A percentile compares a stretch with the other conserved stretches of the same genome.
phyloP scores from a whole-genome alignment of 371 early-diverging fungal species.

The Mucor piriformis region DNA sequence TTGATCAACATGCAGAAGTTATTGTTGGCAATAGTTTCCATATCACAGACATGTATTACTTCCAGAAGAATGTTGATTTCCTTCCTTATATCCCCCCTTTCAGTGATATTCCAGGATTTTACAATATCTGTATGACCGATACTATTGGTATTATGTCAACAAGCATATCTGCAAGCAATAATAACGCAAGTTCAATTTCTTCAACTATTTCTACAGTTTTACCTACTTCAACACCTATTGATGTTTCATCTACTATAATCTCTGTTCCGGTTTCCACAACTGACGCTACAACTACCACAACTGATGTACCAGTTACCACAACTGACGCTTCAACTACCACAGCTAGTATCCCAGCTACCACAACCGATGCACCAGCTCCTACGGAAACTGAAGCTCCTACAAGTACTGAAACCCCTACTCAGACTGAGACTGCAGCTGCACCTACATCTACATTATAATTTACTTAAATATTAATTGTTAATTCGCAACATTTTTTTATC shows the following conservation, averaged over 20 bases:
- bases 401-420: conserved; percentile 6
- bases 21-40: conserved; percentile 32
- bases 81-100: conserved; percentile 13
- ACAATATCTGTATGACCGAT: not conserved
- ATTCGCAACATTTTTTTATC: no score
- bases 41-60: conserved; percentile 28
- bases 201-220: not conserved
- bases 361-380: conserved; percentile 2
- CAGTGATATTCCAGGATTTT: conserved; percentile 1
- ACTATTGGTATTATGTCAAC: not conserved
- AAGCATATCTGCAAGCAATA: no score
- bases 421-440: conserved; percentile 6
- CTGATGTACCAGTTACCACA: not conserved
- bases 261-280: conserved; percentile 5
- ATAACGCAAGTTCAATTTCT: no score
- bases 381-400: conserved; percentile 6
- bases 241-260: not conserved
- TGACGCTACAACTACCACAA: not conserved
- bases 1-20: conserved; percentile 28
- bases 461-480: no score
- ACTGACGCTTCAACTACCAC: conserved; percentile 7
- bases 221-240: not conserved
- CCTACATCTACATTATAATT: not conserved
- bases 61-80: conserved; percentile 27
- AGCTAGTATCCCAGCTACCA: not conserved